Percentiles rank a stretch among this genome's conserved stretches.
Evolutionary conservation across 495 filamentous ascomycete species (phyloP).

Genomic region (Xylaria curta): DNA sequence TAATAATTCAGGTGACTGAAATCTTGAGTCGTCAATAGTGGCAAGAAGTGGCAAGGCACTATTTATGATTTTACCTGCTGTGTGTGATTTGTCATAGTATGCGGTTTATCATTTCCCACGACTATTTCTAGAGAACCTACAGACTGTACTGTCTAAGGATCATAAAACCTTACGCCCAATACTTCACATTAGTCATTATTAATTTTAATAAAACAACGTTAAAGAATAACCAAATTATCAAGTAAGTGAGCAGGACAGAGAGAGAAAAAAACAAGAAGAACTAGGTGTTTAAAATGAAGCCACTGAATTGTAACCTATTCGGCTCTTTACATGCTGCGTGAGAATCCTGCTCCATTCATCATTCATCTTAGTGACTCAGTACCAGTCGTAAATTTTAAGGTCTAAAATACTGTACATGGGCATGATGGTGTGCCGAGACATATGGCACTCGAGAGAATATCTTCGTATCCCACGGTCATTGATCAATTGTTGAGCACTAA

Average conservation of each 20-base stretch:
- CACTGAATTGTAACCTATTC: neutral
- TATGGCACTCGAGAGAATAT: no score
- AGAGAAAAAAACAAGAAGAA: no score
- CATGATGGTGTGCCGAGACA: neutral
- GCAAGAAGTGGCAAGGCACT: slow-evolving; percentile 12
- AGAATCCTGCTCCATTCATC: no score
- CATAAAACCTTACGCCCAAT: no score
- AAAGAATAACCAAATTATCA: neutral
- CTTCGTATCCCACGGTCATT: neutral
- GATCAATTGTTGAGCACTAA: no score
- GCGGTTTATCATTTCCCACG: no score
- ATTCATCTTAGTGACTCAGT: no score
- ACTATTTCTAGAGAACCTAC: no score
- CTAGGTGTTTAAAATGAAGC: neutral
- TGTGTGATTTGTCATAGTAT: slow-evolving; percentile 14
- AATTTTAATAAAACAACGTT: neutral
- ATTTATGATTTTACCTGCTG: neutral
- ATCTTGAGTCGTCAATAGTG: slow-evolving; percentile 1
- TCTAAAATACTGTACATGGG: neutral
- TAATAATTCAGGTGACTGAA: slow-evolving; percentile 10
- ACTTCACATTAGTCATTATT: neutral
- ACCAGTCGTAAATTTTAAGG: neutral
- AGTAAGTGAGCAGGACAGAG: no score
- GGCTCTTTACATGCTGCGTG: no score
- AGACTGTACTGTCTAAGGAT: no score